phyloP scores from a whole-genome alignment of 2,329 filamentous ascomycete species.

The Sclerotinia borealis region DNA sequence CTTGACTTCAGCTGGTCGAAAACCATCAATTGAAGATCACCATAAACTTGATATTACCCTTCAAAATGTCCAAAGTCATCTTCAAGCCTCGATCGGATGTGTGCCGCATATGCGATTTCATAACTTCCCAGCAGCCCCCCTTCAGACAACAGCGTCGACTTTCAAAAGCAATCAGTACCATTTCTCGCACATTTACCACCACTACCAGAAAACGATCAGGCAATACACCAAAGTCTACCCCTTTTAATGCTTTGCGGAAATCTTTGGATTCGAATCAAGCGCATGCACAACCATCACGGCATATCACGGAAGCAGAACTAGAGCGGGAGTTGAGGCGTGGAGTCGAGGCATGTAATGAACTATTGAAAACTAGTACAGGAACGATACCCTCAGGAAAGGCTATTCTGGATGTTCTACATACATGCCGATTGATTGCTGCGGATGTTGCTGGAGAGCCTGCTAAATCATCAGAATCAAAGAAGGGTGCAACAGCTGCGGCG shows the following conservation, averaged over 20 bases:
- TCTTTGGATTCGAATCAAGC: neutral
- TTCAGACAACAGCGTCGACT: slow-evolving; percentile 14
- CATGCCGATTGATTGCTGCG: slow-evolving; percentile 25
- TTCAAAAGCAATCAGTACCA: slow-evolving; percentile 15
- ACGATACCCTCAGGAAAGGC: slow-evolving; percentile 24
- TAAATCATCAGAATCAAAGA: slow-evolving; percentile 15
- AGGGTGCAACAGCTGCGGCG: slow-evolving; percentile 40
- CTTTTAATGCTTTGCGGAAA: neutral
- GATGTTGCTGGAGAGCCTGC: slow-evolving; percentile 22
- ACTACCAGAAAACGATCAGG: slow-evolving; percentile 14
- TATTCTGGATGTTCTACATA: slow-evolving; percentile 16
- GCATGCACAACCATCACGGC: neutral
- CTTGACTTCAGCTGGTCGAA: neutral
- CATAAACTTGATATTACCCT: slow-evolving; percentile 4
- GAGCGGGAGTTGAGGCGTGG: slow-evolving; percentile 21
- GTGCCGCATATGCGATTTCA: slow-evolving; percentile 41
- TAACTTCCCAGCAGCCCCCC: slow-evolving; percentile 20
- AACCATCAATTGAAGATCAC: slow-evolving; percentile 10
- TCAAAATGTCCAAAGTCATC: slow-evolving; percentile 37
- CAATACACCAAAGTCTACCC: neutral
- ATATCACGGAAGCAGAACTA: slow-evolving; percentile 19
- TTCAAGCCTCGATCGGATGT: slow-evolving; percentile 33
- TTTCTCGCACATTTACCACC: slow-evolving; percentile 21
- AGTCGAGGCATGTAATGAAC: slow-evolving; percentile 17
- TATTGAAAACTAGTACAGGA: slow-evolving; percentile 18